phyloP scores from a whole-genome alignment of 495 filamentous ascomycete genomes.

The Beverwykella pulmonaria region DNA sequence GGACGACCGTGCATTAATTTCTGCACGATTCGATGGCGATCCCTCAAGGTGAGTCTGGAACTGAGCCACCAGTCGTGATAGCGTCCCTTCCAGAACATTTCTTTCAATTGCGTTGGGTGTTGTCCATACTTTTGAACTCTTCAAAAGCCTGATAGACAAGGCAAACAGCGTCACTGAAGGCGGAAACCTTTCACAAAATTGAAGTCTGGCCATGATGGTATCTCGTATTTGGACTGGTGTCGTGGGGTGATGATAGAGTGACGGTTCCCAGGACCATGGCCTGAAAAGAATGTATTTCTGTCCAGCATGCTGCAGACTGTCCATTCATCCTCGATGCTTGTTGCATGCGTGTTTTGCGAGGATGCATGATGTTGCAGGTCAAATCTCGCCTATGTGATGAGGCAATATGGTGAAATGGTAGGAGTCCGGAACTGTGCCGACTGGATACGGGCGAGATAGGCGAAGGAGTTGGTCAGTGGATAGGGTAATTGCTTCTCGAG shows the following conservation, averaged over 20 bases:
- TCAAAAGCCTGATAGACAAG: not conserved
- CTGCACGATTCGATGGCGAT: not conserved
- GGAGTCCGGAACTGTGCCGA: not conserved
- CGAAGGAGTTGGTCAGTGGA: constrained; percentile 8
- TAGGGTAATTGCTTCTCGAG: not conserved
- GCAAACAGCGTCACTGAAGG: not conserved
- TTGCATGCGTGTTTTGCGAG: not conserved
- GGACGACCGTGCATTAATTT: not conserved
- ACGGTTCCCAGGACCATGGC: not conserved
- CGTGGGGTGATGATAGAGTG: not conserved
- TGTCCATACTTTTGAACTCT: too few species aligned
- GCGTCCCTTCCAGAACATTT: too few species aligned
- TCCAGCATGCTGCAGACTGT: not conserved
- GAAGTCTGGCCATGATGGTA: not conserved
- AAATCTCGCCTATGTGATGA: constrained; percentile 8
- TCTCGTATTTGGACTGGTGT: not conserved
- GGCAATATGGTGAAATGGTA: constrained; percentile 14
- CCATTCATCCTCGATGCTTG: not conserved
- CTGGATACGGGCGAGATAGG: constrained; percentile 12
- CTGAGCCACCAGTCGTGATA: not conserved
- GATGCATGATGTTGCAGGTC: not conserved
- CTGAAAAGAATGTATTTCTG: not conserved
- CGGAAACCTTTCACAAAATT: not conserved
- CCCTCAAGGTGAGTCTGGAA: not conserved
- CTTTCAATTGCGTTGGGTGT: too few species aligned